Evolutionary conservation across 352 stramenopile genomes (phyloP).

Genomic region (Globisporangium barbulae): DNA sequence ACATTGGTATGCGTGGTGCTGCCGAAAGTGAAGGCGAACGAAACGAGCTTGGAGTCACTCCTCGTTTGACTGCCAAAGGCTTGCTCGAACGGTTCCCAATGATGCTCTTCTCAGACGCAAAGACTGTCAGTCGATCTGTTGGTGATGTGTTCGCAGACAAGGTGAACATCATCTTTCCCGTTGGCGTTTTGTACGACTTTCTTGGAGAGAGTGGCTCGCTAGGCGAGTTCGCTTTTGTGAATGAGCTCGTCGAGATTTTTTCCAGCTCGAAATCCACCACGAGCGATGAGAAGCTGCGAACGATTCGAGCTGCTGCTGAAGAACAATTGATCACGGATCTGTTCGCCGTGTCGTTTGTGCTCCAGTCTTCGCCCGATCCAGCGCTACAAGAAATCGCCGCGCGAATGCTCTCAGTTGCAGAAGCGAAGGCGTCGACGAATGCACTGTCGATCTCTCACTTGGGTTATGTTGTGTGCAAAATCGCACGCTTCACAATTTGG

Average conservation of each 20-base stretch:
- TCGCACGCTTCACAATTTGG: slow-evolving; percentile 61
- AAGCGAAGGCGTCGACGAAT: slow-evolving; percentile 37
- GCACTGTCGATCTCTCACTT: slow-evolving; percentile 52
- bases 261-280: neutral
- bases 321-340: slow-evolving; percentile 70
- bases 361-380: slow-evolving; percentile 21
- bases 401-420: slow-evolving; percentile 44
- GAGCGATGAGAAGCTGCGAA: neutral
- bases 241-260: slow-evolving; percentile 23
- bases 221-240: slow-evolving; percentile 32
- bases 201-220: slow-evolving; percentile 15
- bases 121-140: neutral
- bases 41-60: neutral
- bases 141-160: slow-evolving; percentile 25
- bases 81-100: slow-evolving; percentile 41
- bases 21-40: slow-evolving; percentile 18
- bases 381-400: slow-evolving; percentile 33
- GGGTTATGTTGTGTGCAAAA: slow-evolving; percentile 62
- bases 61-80: slow-evolving; percentile 19
- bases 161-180: slow-evolving; percentile 47
- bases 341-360: slow-evolving; percentile 67
- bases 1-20: slow-evolving; percentile 5
- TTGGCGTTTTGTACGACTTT: slow-evolving; percentile 42
- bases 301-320: slow-evolving; percentile 22
- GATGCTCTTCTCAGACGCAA: slow-evolving; percentile 9